Conservation (phyloP, 179 eudicot species). For the Camellia oleifera region DNA sequence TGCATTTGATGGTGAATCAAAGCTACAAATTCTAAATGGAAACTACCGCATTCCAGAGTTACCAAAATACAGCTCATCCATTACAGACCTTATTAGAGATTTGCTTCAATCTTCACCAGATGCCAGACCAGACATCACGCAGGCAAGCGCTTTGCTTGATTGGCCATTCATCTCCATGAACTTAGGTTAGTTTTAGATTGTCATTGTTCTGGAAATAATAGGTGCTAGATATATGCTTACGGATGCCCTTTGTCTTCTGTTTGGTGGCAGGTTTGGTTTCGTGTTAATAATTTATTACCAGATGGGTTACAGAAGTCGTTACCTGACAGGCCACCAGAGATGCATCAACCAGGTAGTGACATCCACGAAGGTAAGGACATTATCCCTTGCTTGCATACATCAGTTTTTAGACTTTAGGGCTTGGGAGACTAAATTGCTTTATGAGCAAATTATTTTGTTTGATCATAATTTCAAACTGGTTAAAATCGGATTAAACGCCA, state of each 20-base stretch:
- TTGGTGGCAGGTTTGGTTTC: conserved; percentile 90
- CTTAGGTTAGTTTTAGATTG: conserved; percentile 72
- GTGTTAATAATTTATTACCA: conserved; percentile 83
- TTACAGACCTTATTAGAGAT: conserved; percentile 68
- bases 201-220: conserved; percentile 29
- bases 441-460: background rate
- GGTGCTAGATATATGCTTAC: conserved; percentile 27
- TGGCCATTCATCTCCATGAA: conserved; percentile 79
- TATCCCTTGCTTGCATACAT: background rate
- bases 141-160: conserved; percentile 97
- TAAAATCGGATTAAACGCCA: background rate
- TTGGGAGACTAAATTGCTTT: background rate
- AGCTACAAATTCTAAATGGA: conserved; percentile 91
- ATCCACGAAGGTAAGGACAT: conserved; percentile 53
- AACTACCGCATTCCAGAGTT: conserved; percentile 91
- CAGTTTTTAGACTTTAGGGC: background rate
- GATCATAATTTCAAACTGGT: conserved; percentile 4
- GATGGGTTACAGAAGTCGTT: conserved; percentile 71
- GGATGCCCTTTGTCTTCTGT: conserved; percentile 16
- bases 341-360: conserved; percentile 46
- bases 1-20: conserved; percentile 99
- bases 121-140: conserved; percentile 97
- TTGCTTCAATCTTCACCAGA: conserved; percentile 95
- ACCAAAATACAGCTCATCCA: conserved; percentile 75
- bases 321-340: conserved; percentile 86